Base-by-base conservation (phyloP, 2,329 filamentous ascomycete genomes). In the Fusarium bactridioides region DNA sequence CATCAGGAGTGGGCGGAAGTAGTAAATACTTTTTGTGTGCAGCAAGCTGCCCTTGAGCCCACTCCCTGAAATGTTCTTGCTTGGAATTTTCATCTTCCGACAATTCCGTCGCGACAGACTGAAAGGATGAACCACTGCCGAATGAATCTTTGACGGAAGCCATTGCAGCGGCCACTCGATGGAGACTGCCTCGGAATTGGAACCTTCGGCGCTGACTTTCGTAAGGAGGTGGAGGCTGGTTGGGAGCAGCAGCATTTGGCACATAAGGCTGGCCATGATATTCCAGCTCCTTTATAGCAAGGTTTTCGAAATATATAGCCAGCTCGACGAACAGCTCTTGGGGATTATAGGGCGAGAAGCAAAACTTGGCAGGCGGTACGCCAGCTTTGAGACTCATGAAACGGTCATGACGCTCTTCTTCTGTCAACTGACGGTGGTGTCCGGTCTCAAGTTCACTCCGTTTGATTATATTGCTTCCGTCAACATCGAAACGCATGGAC, bases 11-110 rank as follows among this genome's bases (percentile, higher is more conserved):
- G 19, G 8, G 27, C 16, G 45, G 45, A 5, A 10, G 27, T 31
- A n/a, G 6, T 1, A 31, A 21, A 5, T n/a, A 16, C 21, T 7
- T 31, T 0, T n/a, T 10, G 16, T 48, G 8, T 18, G 7, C n/a
- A 11, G 10, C 0, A 12, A 12, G 4, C 7, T 44, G n/a, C 10
- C 3, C 0, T 9, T 25, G 10, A 5, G 41, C 10, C 41, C 41
- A 44, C 7, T 0, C 4, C 16, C 8, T 25, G n/a, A 44, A 44
- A 7, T 25, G 10, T 8, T 12, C 5, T 25, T 44, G 10, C 10
- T 18, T 44, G 2, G 10, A 3, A 16, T 44, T 7, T 4, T 44
- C 41, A 23, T 25, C 41, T 25, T 10, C n/a, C 1, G n/a, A 18
- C 16, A 44, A 9, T 4, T 44, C 41, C 7, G 41, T 44, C 10